phyloP scores from a whole-genome alignment of 2,329 filamentous ascomycete genomes.

The Elsinoe necatrix region DNA sequence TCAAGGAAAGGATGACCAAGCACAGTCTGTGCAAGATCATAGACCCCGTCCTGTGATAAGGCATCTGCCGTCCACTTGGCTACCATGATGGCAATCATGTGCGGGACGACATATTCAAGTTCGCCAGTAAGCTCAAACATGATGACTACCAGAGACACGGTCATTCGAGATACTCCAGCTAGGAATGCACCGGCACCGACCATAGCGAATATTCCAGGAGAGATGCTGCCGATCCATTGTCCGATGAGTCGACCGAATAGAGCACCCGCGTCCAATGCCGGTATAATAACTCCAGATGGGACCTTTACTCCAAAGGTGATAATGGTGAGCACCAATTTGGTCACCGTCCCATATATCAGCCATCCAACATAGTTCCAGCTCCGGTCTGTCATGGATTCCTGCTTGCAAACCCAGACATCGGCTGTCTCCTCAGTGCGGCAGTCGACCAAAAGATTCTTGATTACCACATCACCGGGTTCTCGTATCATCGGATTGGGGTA shows the following conservation, averaged over 20 bases:
- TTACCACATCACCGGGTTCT: constrained; percentile 48
- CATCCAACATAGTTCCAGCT: constrained; percentile 41
- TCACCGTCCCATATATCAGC: constrained; percentile 45
- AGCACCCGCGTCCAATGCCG: constrained; percentile 49
- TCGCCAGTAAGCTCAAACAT: constrained; percentile 56
- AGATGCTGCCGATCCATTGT: constrained; percentile 37
- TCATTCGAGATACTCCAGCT: constrained; percentile 52
- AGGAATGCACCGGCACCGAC: constrained; percentile 52
- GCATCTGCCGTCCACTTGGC: constrained; percentile 52
- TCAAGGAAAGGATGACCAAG: constrained; percentile 53
- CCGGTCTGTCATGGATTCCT: constrained; percentile 34
- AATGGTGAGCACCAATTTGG: constrained; percentile 49
- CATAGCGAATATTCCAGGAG: constrained; percentile 54
- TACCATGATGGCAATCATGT: constrained; percentile 52
- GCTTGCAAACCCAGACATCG: constrained; percentile 43
- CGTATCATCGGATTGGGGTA: constrained; percentile 49
- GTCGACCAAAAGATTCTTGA: constrained; percentile 50
- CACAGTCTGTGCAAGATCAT: constrained; percentile 52
- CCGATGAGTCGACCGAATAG: constrained; percentile 50
- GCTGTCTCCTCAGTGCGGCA: constrained; percentile 34
- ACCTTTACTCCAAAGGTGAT: constrained; percentile 54
- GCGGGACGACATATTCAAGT: constrained; percentile 48
- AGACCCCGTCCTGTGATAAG: constrained; percentile 46
- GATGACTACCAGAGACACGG: constrained; percentile 50
- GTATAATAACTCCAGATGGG: constrained; percentile 53